Evolutionary conservation across 805 yeast species (phyloP), one percentile per base, ranked within the genome.

Genomic region (Candida insectorum): DNA sequence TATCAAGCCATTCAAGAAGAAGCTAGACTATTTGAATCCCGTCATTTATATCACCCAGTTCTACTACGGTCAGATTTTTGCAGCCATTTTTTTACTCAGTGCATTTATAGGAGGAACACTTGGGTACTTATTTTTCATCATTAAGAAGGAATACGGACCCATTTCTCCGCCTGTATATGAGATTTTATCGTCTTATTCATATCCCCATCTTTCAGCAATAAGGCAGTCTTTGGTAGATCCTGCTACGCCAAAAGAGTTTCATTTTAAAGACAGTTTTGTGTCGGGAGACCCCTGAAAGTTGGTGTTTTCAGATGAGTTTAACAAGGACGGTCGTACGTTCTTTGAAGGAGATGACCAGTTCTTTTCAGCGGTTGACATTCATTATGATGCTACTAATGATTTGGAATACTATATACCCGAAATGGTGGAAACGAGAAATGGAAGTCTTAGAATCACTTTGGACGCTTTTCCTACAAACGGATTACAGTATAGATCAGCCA

Each of bases 211-310:
- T 25, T 50, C 72, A 21, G 80, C 85, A 1, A 69, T 83, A 33
- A 62, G 93, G 43, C 69, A 82, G 0, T 41, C 56, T n/a, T 58
- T 84, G 28, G 60, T 85, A 11, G 94, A 85, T 49, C 75, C 78
- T 2, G 93, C 84, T 50, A 84, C 93, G 3, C 93, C 91, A 0
- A 26, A 42, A 1, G 50, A 51, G 2, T 82, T 77, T 0, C 36
- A 41, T 26, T 69, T 79, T 1, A 76, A 72, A 51, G 61, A 51
- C 9, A 74, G 82, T 6, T 28, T 27, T 13, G 36, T 40, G 13
- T 36, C 36, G 6, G 60, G 57, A 4, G 57, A 51, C 15, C 34
- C 26, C 11, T 62, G 66, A 65, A 43, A 45, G 9, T 45, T 62
- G 43, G 62, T 58, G 6, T 62, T 62, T 31, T 58, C 64, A 8